Evolutionary conservation across 768 basidiomycete species (phyloP).

Genomic region (Kockovaella imperatae): DNA sequence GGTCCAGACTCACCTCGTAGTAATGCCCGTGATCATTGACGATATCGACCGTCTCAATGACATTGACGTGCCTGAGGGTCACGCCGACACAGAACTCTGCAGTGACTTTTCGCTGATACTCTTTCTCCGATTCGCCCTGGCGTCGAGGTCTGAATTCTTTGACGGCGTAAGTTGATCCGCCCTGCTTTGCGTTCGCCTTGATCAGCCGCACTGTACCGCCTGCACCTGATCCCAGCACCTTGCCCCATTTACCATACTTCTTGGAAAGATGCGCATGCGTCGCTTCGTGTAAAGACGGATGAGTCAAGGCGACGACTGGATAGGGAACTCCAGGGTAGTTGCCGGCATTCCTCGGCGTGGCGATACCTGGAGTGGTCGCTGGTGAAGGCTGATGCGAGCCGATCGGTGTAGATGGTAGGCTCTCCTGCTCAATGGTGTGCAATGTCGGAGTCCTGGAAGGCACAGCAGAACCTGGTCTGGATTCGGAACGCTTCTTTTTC

Average conservation of each 20-base stretch:
- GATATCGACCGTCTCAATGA: conserved; percentile 97
- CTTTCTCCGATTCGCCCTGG: conserved; percentile 79
- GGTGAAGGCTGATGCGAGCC: conserved; percentile 9
- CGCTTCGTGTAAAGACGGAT: conserved; percentile 44
- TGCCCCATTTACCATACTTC: conserved; percentile 99
- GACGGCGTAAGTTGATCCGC: conserved; percentile 81
- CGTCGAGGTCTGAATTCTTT: conserved; percentile 94
- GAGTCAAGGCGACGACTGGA: conserved; percentile 39
- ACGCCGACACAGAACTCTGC: conserved; percentile 95
- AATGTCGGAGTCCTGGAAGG: conserved; percentile 28
- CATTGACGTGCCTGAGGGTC: conserved; percentile 78
- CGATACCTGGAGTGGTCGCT: conserved; percentile 24
- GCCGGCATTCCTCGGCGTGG: conserved; percentile 34
- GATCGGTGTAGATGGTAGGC: neutral
- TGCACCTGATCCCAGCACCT: conserved; percentile 87
- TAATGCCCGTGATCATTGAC: conserved; percentile 95
- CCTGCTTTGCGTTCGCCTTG: conserved; percentile 72
- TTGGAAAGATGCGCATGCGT: conserved; percentile 68
- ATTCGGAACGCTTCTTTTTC: conserved; percentile 25
- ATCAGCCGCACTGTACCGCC: conserved; percentile 98
- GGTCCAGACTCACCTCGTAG: conserved; percentile 68
- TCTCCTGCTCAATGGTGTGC: conserved; percentile 17
- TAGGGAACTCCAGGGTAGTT: conserved; percentile 41
- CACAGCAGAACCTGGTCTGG: conserved; percentile 19
- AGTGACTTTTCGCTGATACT: conserved; percentile 99